phyloP scores from a whole-genome alignment of 2,329 filamentous ascomycete genomes.

The Fonsecaea multimorphosa region DNA sequence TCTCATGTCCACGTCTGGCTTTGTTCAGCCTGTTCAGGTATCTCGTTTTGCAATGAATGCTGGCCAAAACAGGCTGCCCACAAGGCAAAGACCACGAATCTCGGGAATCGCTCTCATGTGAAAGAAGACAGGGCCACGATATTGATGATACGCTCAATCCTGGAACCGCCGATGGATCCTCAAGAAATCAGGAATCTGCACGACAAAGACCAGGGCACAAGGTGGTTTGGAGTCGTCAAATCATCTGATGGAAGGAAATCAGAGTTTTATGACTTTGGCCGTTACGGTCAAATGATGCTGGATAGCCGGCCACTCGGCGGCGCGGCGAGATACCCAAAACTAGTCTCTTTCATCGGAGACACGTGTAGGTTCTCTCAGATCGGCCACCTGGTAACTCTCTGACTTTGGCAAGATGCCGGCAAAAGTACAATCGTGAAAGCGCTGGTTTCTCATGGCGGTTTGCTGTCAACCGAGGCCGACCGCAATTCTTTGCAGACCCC shows the following conservation, averaged over 20 bases:
- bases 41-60: neutral
- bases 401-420: conserved; percentile 48
- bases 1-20: neutral
- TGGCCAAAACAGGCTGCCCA: conserved; percentile 3
- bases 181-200: conserved; percentile 42
- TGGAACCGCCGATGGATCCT: conserved; percentile 3
- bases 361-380: conserved; percentile 36
- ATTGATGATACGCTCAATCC: conserved; percentile 8
- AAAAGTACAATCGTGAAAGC: conserved; percentile 60
- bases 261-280: conserved; percentile 52
- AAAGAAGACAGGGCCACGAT: conserved; percentile 2
- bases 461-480: conserved; percentile 39
- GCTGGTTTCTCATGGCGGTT: conserved; percentile 49
- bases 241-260: conserved; percentile 41
- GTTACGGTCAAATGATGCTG: conserved; percentile 54
- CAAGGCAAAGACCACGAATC: neutral
- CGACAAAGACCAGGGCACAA: conserved; percentile 46
- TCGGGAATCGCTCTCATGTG: neutral
- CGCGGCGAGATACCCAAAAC: conserved; percentile 44
- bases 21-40: neutral
- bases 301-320: conserved; percentile 37
- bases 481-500: conserved; percentile 47
- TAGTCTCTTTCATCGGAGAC: conserved; percentile 55
- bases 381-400: neutral
- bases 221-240: conserved; percentile 47